Base-by-base conservation (phyloP, 441 rosid species). In the Adansonia grandidieri region DNA sequence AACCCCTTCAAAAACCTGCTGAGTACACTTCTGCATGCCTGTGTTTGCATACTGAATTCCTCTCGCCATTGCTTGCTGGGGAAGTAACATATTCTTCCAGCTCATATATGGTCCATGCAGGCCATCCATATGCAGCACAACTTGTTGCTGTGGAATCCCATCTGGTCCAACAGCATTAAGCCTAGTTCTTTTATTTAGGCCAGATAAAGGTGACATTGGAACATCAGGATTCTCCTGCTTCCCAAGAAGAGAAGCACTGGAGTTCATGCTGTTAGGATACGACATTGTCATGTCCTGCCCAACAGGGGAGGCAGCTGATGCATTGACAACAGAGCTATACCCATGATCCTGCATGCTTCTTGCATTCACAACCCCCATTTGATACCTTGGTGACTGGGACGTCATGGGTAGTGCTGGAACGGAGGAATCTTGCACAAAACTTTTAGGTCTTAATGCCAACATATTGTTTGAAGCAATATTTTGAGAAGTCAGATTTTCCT, bases 191-290 rank as follows among this genome's bases (percentile, higher is more conserved):
- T 93, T 95, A 80, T 75, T 94, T 45, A 82, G 77, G 81, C 81
- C 81, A 74, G 99, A 84, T 76, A 90, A 70, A 14, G 97, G 91
- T 37, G 94, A 90, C 83, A 88, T 73, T 83, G 85, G 91, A 14
- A 88, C 92, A 73, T 95, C 98, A 80, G 85, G 91, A 82, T 73
- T 91, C 71, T 93, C 98, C 77, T 93, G 90, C 79, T 90, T 96
- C 58, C 90, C 91, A 72, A 84, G 88, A 79, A 90, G 79, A 45
- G 89, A 81, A 80, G 91, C 19, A 80, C 84, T 78, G 19, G 91
- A 71, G 82, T 87, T 90, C 66, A 88, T 79, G 83, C 77, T 84
- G 82, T 91, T 93, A 37, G 86, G 72, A 82, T 91, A 90, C 28
- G 98, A 67, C 77, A 90, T 80, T 82, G 87, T 86, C 84, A 87